Base-by-base conservation (phyloP, 1,284 basidiomycete genomes). In the Apiotrichum domesticum region DNA sequence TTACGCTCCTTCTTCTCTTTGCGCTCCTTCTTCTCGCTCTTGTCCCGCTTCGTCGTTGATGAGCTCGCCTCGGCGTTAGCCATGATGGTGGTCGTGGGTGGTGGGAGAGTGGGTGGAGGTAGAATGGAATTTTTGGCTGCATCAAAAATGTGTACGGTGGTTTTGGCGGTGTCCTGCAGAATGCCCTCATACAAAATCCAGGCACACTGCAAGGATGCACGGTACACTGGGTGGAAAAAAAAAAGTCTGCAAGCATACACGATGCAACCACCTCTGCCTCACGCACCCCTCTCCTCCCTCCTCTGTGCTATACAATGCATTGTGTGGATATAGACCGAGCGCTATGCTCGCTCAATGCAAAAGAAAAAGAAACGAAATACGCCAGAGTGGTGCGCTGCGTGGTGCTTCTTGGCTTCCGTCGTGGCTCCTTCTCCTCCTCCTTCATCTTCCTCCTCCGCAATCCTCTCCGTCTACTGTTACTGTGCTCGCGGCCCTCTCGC, bases 11-110 rank as follows among this genome's bases (percentile, higher is more conserved):
- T 46, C 32, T 34, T 33, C 21, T 46, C 45, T 32, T 55, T 42
- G 43, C 64, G 63, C 43, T 54, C 37, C 48, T 63, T 60, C 46
- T 55, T 46, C 49, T 63, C 49, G 50, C 63, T 62, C 46, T 59
- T 51, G 41, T 43, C 41, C 35, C 29, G 14, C 50, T 61, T 60
- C 39, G 35, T 39, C 52, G 41, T 35, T 7, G 67, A 68, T 13
- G 65, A 65, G 60, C 63, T 63, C 7, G 63, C 63, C 46, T 59
- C 55, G 34, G 63, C 66, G 55, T 63, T 62, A 11, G 48, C 56
- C 62, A 63, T 63, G 42, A 56, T 49, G 51, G n/a, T 1, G 7
- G n/a, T 8, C 15, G 15, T 13, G 35, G 46, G 35, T 34, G 32
- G 47, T 51, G 53, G 13, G 48, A 56, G 21, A 21, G 21, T 21